Base-by-base conservation (phyloP, 305 asterid genomes). In the Ruellia speciosa region DNA sequence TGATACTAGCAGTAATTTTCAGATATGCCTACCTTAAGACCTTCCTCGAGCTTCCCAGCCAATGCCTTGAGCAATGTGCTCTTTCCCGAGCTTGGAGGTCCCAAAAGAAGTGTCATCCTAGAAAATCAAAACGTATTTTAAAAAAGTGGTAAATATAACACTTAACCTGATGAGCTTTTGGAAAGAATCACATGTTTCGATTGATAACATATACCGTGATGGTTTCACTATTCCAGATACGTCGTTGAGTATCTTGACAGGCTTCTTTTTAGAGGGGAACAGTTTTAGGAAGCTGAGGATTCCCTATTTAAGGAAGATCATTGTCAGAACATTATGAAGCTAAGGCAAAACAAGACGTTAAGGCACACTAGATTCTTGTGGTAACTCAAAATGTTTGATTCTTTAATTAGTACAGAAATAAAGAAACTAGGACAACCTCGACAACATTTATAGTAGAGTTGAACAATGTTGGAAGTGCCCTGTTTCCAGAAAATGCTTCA, bases 51-150 rank as follows among this genome's bases (percentile, higher is more conserved):
- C 58, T 73, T 71, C 58, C 75, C 82, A 0, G 82, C 77, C 54
- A 77, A 79, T 61, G 77, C 77, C 66, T 64, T 60, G 55, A 70
- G 41, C 53, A 77, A 64, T 41, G 72, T 77, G 17, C 77, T 77
- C 40, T 77, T 77, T 24, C 82, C 82, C 4, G 79, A 65, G 24
- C 79, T 69, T n/a, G 82, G 82, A 33, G 82, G 82, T 34, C 82
- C 82, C 53, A 77, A 56, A 67, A 77, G 82, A 13, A 77, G 68
- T 41, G 82, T 73, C 79, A 67, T 73, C 74, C 79, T 73, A 52
- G 51, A 54, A 50, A 43, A 14, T 48, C 16, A n/a, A 20, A 37
- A 18, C 12, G 6, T 33, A 31, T 14, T 43, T 43, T 6, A 47
- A 19, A 3, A 14, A 47, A 47, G 18, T 41, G 49, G 16, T 11